These are phyloP conservation scores for Flagelloscypha sp. DNA, from an alignment of 768 basidiomycete species.

Conservation along the genomic window DNA sequence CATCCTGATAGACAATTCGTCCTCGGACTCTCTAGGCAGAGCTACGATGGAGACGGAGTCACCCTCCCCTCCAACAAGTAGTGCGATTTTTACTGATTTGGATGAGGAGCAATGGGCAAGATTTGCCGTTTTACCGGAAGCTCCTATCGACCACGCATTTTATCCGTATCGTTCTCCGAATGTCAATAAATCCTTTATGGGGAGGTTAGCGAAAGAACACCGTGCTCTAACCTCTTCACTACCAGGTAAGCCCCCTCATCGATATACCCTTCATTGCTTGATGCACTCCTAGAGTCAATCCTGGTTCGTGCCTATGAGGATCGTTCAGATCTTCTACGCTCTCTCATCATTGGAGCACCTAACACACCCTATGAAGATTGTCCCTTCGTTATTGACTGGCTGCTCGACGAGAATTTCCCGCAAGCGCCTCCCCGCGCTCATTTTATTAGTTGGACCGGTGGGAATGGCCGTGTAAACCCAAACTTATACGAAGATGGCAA, in stretches of 20 bases:
- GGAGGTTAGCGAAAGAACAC: slow-evolving; percentile 78
- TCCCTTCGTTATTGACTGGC: slow-evolving; percentile 93
- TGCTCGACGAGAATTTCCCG: slow-evolving; percentile 78
- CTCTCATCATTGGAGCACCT: slow-evolving; percentile 84
- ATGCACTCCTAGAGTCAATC: slow-evolving; percentile 69
- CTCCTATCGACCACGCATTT: slow-evolving; percentile 81
- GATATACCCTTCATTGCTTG: background rate
- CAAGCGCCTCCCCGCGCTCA: slow-evolving; percentile 78
- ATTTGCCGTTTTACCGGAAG: slow-evolving; percentile 72
- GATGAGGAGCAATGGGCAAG: slow-evolving; percentile 57
- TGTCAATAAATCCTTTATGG: slow-evolving; percentile 66
- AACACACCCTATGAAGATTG: slow-evolving; percentile 95
- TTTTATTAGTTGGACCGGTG: slow-evolving; percentile 92
- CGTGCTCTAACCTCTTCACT: slow-evolving; percentile 68
- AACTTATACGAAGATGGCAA: slow-evolving; percentile 96
- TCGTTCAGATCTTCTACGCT: slow-evolving; percentile 77
- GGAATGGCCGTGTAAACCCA: slow-evolving; percentile 80
- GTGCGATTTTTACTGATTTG: too few relatives aligned
- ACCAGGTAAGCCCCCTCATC: slow-evolving; percentile 53
- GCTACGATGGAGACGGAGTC: too few relatives aligned
- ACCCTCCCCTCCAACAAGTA: too few relatives aligned
- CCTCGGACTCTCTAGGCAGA: too few relatives aligned
- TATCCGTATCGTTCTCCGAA: slow-evolving; percentile 49
- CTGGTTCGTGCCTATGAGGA: slow-evolving; percentile 88
- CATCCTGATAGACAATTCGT: too few relatives aligned